phyloP scores from a whole-genome alignment of 257 asterid genomes.

The Solanum commersonii region DNA sequence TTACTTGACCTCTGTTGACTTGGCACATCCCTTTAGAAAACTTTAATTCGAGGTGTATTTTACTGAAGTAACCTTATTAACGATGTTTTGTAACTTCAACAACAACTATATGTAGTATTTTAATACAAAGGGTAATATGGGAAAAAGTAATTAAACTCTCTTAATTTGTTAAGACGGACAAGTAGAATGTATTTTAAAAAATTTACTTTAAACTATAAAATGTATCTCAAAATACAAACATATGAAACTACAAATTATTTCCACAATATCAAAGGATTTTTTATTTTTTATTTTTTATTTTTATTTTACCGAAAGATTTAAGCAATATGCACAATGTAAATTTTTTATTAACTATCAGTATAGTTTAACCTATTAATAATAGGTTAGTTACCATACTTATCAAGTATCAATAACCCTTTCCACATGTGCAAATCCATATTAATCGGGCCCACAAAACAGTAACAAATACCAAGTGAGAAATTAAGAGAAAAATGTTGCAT shows the following conservation, averaged over 20 bases:
- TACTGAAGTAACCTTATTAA: background rate
- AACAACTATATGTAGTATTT: background rate
- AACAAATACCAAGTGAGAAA: background rate
- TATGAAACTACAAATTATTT: background rate
- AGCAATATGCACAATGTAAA: background rate
- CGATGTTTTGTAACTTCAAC: background rate
- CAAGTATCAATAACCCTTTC: background rate
- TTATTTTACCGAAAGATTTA: background rate
- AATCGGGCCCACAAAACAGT: background rate
- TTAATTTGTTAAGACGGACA: background rate
- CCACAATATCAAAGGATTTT: background rate
- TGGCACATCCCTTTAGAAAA: background rate
- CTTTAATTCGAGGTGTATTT: background rate
- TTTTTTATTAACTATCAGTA: background rate
- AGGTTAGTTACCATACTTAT: background rate
- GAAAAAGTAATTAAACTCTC: background rate
- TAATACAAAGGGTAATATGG: background rate
- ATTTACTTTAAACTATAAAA: background rate
- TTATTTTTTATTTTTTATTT: no score
- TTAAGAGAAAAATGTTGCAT: background rate
- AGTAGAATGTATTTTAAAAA: background rate
- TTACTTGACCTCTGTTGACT: background rate
- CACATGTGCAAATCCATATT: background rate
- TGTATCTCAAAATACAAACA: background rate
- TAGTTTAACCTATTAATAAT: background rate